A percentile compares a stretch with the other conserved stretches of the same genome.
phyloP scores from a whole-genome alignment of 78 protist genomes.

The Dictyostelium brefeldianum region DNA sequence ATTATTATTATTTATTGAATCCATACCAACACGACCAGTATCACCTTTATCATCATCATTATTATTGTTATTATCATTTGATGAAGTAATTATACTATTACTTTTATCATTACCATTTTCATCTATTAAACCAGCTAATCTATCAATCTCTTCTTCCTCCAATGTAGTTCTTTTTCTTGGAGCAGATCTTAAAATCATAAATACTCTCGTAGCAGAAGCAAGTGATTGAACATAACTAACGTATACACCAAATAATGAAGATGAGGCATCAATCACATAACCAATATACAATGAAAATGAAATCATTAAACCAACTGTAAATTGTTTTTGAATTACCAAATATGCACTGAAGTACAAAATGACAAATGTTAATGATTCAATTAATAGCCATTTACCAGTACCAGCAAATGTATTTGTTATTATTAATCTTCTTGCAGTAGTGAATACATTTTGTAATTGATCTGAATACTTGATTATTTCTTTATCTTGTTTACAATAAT shows the following conservation, averaged over 20 bases:
- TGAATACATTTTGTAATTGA: slow-evolving; percentile 3
- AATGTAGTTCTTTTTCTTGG: slow-evolving; percentile 56
- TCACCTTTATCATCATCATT: neutral
- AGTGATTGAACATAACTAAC: slow-evolving; percentile 69
- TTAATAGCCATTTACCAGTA: slow-evolving; percentile 64
- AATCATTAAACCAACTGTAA: slow-evolving; percentile 68
- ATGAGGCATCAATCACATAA: slow-evolving; percentile 67
- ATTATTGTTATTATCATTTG: neutral
- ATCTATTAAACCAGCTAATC: neutral
- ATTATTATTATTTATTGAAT: neutral
- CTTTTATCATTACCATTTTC: neutral
- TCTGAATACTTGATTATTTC: slow-evolving; percentile 14
- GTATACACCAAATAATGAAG: slow-evolving; percentile 63
- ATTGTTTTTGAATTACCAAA: slow-evolving; percentile 38
- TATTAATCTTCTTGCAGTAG: slow-evolving; percentile 51
- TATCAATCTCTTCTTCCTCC: slow-evolving; percentile 27
- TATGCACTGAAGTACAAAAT: slow-evolving; percentile 66
- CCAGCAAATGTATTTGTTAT: slow-evolving; percentile 45
- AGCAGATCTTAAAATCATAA: slow-evolving; percentile 60
- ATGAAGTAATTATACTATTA: too few species aligned
- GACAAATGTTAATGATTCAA: slow-evolving; percentile 46
- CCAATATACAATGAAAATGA: slow-evolving; percentile 66
- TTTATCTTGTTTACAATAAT: slow-evolving; percentile 56
- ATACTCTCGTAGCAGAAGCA: slow-evolving; percentile 64
- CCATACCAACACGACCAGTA: neutral